These are phyloP conservation scores for Salvia miltiorrhiza DNA, from an alignment of 257 asterid genomes.

Conservation along the genomic window DNA sequence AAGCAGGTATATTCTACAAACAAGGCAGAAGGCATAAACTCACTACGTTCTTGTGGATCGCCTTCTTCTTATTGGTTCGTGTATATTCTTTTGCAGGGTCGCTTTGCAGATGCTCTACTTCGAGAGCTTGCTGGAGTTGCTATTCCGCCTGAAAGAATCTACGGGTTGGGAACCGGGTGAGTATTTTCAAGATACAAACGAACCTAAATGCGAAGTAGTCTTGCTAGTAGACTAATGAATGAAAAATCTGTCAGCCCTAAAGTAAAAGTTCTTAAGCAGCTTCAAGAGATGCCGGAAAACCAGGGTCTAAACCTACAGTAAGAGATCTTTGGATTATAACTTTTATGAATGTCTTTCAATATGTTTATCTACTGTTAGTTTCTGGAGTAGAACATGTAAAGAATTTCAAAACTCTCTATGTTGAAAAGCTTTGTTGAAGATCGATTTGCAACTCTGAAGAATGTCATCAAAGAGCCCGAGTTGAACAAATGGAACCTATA, in stretches of 20 bases:
- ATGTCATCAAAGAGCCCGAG: conserved; percentile 82
- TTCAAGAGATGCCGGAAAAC: conserved; percentile 89
- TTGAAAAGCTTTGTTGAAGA: conserved; percentile 88
- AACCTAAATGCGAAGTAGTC: background rate
- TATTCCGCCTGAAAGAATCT: conserved; percentile 76
- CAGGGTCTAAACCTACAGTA: conserved; percentile 84
- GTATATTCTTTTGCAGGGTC: conserved; percentile 46
- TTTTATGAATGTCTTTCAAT: background rate
- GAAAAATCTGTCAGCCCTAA: conserved; percentile 63
- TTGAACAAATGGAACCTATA: conserved; percentile 83
- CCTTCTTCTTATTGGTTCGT: conserved; percentile 3
- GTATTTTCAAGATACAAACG: conserved; percentile 14
- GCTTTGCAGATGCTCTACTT: conserved; percentile 83
- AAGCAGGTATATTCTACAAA: conserved; percentile 54
- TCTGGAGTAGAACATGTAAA: conserved; percentile 2
- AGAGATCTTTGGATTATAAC: conserved; percentile 32
- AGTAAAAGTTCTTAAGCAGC: conserved; percentile 81
- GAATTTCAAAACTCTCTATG: conserved; percentile 1
- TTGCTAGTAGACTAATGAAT: background rate
- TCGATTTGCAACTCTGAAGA: conserved; percentile 76
- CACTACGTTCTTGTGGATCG: background rate
- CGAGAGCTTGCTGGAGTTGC: conserved; percentile 81
- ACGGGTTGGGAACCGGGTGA: conserved; percentile 91
- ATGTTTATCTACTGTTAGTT: background rate
- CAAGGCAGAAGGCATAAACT: background rate